Base-by-base conservation (phyloP, 2,329 filamentous ascomycete species). In the Blumeriella jaapii region DNA sequence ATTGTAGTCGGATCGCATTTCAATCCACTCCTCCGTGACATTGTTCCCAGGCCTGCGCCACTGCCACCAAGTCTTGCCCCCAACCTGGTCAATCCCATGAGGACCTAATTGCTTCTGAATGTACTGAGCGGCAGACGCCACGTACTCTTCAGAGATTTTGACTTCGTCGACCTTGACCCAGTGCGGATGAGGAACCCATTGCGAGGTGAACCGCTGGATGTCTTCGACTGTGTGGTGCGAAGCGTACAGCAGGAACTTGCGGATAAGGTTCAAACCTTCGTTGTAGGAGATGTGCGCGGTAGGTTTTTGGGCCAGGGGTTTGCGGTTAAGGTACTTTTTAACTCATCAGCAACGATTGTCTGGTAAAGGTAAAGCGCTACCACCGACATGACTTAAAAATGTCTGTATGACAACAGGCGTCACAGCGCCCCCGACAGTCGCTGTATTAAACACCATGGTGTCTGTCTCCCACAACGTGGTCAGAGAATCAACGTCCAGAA, bases 251-350 rank as follows among this genome's bases (percentile, higher is more conserved):
- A 98, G 71, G 58, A 98, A 96, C 22, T 79, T 74, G 31, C 86
- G 82, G 50, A 96, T 80, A 32, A 98, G 69, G 45, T 84, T 75
- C 10, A 98, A 69, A 23, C 87, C 89, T 61, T 95, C 83, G 55
- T 96, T 83, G 61, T 98, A 98, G 34, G 86, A 87, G 37, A 98
- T 76, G 57, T 93, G 84, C 1, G 82, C 82, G 1, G 84, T 93
- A 1, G 89, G 89, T 44, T 87, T 87, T 46, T 87, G 67, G 42
- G 70, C 75, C 18, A 80, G 67, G 1, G 75, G 71, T 52, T 81
- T 82, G 45, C 82, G 78, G 52, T 93, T 81, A 41, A 93, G 65
- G 59, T 91, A 95, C 81, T 91, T 52, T 13, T 13, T 19, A 38
- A 14, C n/a, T 18, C 29, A 14, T 34, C 13, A 36, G 32, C 41